Evolutionary conservation across 495 filamentous ascomycete species (phyloP).

Genomic region (Chaetomium fimeti): DNA sequence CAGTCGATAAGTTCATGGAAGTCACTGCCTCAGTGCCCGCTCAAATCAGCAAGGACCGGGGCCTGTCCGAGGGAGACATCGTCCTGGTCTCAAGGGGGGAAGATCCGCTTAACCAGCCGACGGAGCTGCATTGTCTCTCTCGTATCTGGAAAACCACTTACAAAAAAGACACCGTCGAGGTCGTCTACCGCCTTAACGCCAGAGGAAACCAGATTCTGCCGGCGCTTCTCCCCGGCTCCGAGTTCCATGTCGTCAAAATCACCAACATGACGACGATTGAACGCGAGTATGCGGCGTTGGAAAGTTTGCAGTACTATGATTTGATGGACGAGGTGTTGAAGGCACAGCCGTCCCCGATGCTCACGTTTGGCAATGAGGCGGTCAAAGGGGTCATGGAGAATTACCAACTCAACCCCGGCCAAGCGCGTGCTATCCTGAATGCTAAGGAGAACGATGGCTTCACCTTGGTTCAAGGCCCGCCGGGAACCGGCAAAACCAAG

Average conservation of each 20-base stretch:
- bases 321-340: conserved; percentile 85
- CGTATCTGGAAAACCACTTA: conserved; percentile 73
- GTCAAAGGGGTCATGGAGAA: conserved; percentile 64
- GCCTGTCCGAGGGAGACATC: conserved; percentile 81
- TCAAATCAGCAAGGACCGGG: conserved; percentile 64
- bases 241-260: conserved; percentile 74
- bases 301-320: conserved; percentile 91
- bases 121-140: conserved; percentile 77
- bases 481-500: conserved; percentile 96
- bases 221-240: conserved; percentile 56
- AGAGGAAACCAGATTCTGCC: conserved; percentile 50
- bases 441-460: conserved; percentile 94
- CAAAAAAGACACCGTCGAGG: conserved; percentile 74
- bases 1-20: conserved; percentile 89
- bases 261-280: conserved; percentile 88
- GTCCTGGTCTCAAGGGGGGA: conserved; percentile 73
- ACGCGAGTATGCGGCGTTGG: conserved; percentile 87
- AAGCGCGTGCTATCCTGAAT: conserved; percentile 88
- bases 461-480: conserved; percentile 92
- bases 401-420: conserved; percentile 82
- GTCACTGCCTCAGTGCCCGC: conserved; percentile 77
- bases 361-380: conserved; percentile 70
- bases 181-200: conserved; percentile 74
- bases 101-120: conserved; percentile 59
- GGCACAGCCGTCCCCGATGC: conserved; percentile 83